Base-by-base conservation (phyloP, 164 flowering plant genomes). In the Cinnamomum micranthum region DNA sequence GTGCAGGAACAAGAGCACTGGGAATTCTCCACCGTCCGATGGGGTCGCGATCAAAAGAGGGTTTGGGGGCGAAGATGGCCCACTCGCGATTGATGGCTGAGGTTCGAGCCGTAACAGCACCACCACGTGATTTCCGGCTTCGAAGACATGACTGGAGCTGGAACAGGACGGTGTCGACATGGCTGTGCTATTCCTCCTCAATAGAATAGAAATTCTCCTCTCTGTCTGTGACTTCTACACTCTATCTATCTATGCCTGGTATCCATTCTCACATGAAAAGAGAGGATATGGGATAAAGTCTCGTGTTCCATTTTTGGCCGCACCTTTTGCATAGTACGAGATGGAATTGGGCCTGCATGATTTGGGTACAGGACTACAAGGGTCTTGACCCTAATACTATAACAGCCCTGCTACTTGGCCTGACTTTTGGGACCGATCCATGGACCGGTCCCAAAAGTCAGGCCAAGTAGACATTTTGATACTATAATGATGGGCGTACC, bases 1-100 rank as follows among this genome's bases (percentile, higher is more conserved):
- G 79, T 92, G 98, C 62, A 93, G 87, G 74, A 95, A 81, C 20
- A 95, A 12, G 2, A 92, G 73, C 22, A 91, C 72, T 3, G 97
- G 92, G 77, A 76, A 90, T 20, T 84, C 85, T 71, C 92, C 93
- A 3, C 74, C 84, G 23, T 79, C 86, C 1, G 73, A 6, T 0
- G 94, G 94, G 41, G 77, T 75, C 0, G 83, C 89, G 24, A 92
- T 84, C 85, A 92, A 35, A 2, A 90, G 85, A 20, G 89, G 85
- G 73, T 86, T 87, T 15, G 94, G 92, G 12, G 92, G 91, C 9
- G 79, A 77, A 27, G 52, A 15, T 6, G 25, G 4, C 51, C 31
- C 15, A 5, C 74, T n/a, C 11, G 10, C 22, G 28, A 66, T 24
- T 31, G 76, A 11, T 11, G 79, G 47, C 13, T 41, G 22, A 1